Percentiles rank a stretch among this genome's conserved stretches.
phyloP scores from a whole-genome alignment of 1,284 basidiomycete species.

The Moesziomyces globuligerus region DNA sequence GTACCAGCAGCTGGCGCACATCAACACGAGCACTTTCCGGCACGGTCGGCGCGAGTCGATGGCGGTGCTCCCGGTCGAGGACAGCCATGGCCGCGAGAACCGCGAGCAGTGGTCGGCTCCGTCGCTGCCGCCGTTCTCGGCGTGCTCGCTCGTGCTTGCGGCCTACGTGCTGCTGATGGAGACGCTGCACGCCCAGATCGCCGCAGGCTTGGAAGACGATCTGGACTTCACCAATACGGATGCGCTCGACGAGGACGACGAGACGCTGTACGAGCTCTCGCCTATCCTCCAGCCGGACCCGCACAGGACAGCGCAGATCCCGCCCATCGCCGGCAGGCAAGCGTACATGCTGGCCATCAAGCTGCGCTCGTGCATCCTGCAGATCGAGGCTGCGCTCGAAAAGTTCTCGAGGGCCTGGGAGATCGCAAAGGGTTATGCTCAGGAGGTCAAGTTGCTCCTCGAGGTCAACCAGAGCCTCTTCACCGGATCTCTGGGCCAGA shows the following conservation, averaged over 20 bases:
- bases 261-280: constrained; percentile 24
- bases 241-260: constrained; percentile 13
- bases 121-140: constrained; percentile 52
- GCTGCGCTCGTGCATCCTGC: constrained; percentile 29
- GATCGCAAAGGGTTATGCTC: constrained; percentile 43
- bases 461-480: constrained; percentile 47
- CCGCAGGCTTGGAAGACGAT: constrained; percentile 31
- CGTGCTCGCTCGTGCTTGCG: constrained; percentile 55
- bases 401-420: constrained; percentile 49
- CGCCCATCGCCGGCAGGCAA: constrained; percentile 22
- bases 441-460: constrained; percentile 39
- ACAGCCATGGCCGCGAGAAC: constrained; percentile 20
- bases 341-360: constrained; percentile 36
- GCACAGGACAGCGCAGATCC: constrained; percentile 16
- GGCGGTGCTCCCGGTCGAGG: constrained; percentile 27
- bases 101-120: constrained; percentile 50
- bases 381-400: constrained; percentile 42
- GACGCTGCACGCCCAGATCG: constrained; percentile 53
- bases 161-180: constrained; percentile 58
- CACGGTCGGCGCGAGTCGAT: constrained; percentile 44
- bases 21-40: constrained; percentile 40
- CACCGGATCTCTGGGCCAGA: constrained; percentile 12
- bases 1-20: constrained; percentile 40
- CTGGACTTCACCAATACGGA: constrained; percentile 28
- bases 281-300: constrained; percentile 41